phyloP scores from a whole-genome alignment of 148 eudicot species.

The Rhododendron molle region DNA sequence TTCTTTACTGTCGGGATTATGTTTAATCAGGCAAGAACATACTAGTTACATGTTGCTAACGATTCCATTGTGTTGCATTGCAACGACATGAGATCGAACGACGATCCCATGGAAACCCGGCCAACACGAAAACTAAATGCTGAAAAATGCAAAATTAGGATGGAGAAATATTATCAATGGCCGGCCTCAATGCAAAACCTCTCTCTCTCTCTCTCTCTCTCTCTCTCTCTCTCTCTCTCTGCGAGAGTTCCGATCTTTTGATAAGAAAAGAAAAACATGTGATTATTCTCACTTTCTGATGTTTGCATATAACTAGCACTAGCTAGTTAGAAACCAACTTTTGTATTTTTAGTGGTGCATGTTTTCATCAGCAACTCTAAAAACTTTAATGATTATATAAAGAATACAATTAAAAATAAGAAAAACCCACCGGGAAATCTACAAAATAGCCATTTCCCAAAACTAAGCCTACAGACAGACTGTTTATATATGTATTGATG shows the following conservation, averaged over 20 bases:
- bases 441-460: neutral
- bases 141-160: too few relatives aligned
- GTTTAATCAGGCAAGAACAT: neutral
- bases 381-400: neutral
- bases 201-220: too few relatives aligned
- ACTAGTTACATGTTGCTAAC: neutral
- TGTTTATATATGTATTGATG: neutral
- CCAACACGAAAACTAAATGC: too few relatives aligned
- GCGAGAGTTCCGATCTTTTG: too few relatives aligned
- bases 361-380: neutral
- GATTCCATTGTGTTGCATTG: neutral
- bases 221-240: too few relatives aligned
- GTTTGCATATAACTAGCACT: neutral
- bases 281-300: neutral
- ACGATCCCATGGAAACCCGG: neutral
- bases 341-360: neutral
- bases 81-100: neutral
- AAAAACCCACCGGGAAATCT: neutral
- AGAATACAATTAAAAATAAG: neutral
- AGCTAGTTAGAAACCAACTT: neutral
- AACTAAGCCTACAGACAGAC: neutral
- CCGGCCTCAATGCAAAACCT: too few relatives aligned
- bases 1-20: neutral
- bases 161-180: neutral
- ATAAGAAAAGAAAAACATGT: too few relatives aligned